phyloP scores from a whole-genome alignment of 345 rosid species.

The rapeseed (Brassica napus) region Da-Ae NC_063446.1:6610501-6611000 shows the following conservation, averaged over 20 bases:
- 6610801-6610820: constrained; percentile 48
- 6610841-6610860: constrained; percentile 71
- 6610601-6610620: neutral
- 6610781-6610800: constrained; percentile 43
- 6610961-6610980: neutral
- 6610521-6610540: too few species aligned
- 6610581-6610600: too few species aligned
- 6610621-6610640: neutral
- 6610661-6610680: constrained; percentile 16
- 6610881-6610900: constrained; percentile 82
- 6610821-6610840: constrained; percentile 72
- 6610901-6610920: constrained; percentile 84
- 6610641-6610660: constrained; percentile 6
- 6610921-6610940: constrained; percentile 54
- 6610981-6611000: neutral
- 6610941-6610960: neutral
- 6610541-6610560: too few species aligned
- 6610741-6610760: constrained; percentile 6
- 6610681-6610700: constrained; percentile 7
- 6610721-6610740: neutral
- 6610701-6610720: neutral
- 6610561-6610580: too few species aligned
- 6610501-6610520: too few species aligned
- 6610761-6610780: neutral
- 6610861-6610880: constrained; percentile 94